These are phyloP conservation scores for Xylaria scruposa DNA, from an alignment of 495 filamentous ascomycete species.

Conservation along the genomic window DNA sequence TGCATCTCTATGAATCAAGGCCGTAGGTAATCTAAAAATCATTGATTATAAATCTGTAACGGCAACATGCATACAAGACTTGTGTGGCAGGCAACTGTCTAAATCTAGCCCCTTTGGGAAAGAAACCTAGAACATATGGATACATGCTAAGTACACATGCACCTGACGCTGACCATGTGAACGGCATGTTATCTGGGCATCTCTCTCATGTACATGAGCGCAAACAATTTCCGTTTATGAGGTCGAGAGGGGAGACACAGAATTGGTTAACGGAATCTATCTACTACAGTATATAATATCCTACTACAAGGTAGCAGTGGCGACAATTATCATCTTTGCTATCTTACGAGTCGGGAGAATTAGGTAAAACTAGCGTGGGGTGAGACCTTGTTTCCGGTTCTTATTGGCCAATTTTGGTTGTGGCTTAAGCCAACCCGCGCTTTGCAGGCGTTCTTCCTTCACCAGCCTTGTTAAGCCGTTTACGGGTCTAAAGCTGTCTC, in stretches of 20 bases:
- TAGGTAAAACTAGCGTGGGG: constrained; percentile 14
- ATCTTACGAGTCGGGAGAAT: constrained; percentile 10
- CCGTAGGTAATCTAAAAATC: not conserved
- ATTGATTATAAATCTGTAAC: constrained; percentile 15
- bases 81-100: not conserved
- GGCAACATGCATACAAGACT: not conserved
- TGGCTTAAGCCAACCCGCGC: not conserved
- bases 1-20: not conserved
- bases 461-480: not conserved
- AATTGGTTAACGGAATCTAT: not conserved
- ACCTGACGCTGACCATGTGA: constrained; percentile 2
- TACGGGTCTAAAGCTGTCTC: not conserved
- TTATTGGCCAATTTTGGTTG: not conserved
- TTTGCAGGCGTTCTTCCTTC: not conserved
- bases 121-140: not conserved
- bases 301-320: not conserved
- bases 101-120: not conserved
- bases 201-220: not conserved
- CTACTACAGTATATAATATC: not conserved
- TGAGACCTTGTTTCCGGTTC: not conserved
- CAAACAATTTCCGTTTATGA: not conserved
- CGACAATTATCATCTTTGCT: not conserved
- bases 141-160: not conserved
- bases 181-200: not conserved
- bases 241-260: not conserved